Evolutionary conservation across 2,329 filamentous ascomycete species (phyloP).

Genomic region (Nigrograna mackinnonii): DNA sequence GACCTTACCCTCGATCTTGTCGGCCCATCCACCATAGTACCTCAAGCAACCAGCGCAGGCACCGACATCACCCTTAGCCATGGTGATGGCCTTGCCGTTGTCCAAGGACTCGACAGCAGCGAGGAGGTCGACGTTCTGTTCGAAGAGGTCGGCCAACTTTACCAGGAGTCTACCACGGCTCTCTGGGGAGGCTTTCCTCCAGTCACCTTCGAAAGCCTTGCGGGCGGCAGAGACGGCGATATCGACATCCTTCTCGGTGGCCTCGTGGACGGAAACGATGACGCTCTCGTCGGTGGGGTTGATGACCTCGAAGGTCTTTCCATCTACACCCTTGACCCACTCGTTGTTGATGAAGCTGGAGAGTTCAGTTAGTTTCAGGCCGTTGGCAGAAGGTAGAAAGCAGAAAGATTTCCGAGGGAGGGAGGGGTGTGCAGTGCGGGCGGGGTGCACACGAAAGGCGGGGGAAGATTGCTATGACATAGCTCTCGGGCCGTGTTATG

Average conservation of each 20-base stretch:
- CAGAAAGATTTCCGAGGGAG: conserved; percentile 17
- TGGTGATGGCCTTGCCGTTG: conserved; percentile 79
- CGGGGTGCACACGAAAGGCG: conserved; percentile 1
- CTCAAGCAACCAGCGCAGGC: conserved; percentile 72
- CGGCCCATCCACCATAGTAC: conserved; percentile 89
- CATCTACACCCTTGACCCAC: conserved; percentile 80
- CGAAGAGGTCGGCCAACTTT: conserved; percentile 79
- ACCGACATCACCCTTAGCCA: conserved; percentile 76
- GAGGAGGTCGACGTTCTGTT: conserved; percentile 76
- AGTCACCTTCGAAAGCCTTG: conserved; percentile 78
- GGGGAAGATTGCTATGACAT: no score
- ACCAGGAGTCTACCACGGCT: conserved; percentile 70
- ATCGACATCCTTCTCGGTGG: conserved; percentile 82
- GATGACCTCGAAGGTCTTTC: conserved; percentile 90
- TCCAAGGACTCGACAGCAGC: conserved; percentile 85
- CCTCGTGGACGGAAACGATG: conserved; percentile 82
- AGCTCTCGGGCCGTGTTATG: no score
- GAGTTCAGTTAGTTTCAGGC: no score
- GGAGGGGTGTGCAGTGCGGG: background rate
- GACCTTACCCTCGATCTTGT: conserved; percentile 89
- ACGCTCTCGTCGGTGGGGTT: conserved; percentile 85
- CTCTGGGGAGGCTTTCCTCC: conserved; percentile 70
- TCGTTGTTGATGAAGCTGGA: conserved; percentile 94
- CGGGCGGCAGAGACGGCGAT: conserved; percentile 83
- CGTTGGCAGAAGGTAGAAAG: no score